Percentiles rank a stretch among this genome's conserved stretches.
These are phyloP conservation scores for Rosa rugosa DNA, from an alignment of 306 rosid genomes.

Conservation along the genomic window DNA sequence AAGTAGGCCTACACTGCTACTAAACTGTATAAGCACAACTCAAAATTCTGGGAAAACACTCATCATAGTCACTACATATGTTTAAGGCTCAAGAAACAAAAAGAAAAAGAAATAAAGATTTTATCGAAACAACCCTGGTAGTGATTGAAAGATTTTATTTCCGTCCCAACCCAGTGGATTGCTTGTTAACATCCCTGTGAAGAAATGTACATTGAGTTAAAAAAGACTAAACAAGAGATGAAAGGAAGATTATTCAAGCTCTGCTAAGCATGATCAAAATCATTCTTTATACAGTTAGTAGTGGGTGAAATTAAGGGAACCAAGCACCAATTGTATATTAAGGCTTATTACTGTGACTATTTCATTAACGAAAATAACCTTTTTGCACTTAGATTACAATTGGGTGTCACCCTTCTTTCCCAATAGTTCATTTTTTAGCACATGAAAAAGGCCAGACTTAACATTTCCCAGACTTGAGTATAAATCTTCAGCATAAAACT, in stretches of 20 bases:
- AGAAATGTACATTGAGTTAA: neutral
- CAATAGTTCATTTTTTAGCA: neutral
- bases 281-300: neutral
- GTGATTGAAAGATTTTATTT: too few relatives aligned
- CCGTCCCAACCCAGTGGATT: conserved; percentile 14
- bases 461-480: neutral
- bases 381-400: neutral
- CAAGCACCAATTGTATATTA: neutral
- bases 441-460: neutral
- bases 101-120: too few relatives aligned
- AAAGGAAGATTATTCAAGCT: neutral
- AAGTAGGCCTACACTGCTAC: too few relatives aligned
- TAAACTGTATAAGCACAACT: too few relatives aligned
- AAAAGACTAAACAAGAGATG: neutral
- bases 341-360: neutral
- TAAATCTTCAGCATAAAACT: neutral
- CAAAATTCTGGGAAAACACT: too few relatives aligned
- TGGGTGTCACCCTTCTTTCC: neutral
- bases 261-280: neutral
- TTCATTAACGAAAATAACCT: neutral
- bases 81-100: too few relatives aligned
- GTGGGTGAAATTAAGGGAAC: neutral
- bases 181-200: conserved; percentile 32
- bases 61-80: too few relatives aligned
- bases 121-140: too few relatives aligned